phyloP scores from a whole-genome alignment of 176 grass and related monocot species.

The Dactylis glomerata region DNA sequence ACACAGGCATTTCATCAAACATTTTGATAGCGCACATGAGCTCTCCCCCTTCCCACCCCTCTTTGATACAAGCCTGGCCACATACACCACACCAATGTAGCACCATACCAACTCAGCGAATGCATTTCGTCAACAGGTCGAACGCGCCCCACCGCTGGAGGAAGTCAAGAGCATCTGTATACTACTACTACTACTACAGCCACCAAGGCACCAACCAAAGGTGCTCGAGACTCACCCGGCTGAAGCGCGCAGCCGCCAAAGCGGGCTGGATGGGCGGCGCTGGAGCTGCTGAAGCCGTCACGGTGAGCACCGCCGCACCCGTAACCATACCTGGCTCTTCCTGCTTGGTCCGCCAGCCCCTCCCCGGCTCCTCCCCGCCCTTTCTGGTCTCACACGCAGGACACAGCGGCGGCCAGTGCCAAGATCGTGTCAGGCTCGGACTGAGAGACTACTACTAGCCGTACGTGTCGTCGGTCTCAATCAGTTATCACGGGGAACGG shows the following conservation, averaged over 20 bases:
- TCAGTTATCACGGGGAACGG: neutral
- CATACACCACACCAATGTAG: neutral
- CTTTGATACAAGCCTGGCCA: neutral
- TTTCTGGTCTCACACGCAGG: neutral
- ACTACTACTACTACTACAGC: neutral
- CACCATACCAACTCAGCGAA: neutral
- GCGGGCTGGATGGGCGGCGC: neutral
- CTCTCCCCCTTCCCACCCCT: neutral
- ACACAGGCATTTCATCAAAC: conserved; percentile 7
- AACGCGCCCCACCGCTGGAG: neutral
- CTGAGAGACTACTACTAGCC: neutral
- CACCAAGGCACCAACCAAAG: neutral
- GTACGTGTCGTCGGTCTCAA: neutral
- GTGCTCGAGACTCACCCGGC: conserved; percentile 28
- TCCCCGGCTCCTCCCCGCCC: neutral
- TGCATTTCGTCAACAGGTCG: conserved; percentile 21
- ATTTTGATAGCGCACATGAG: neutral
- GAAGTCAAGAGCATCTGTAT: neutral
- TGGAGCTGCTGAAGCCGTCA: conserved; percentile 9
- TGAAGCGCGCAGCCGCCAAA: conserved; percentile 7
- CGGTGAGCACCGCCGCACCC: conserved; percentile 10
- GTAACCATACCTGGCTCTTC: conserved; percentile 17
- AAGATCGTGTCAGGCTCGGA: neutral
- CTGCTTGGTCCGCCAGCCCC: neutral
- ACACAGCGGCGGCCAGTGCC: neutral